These are phyloP conservation scores for Blastobotrys muscicola DNA, from an alignment of 805 yeast species.

Conservation along the genomic window DNA sequence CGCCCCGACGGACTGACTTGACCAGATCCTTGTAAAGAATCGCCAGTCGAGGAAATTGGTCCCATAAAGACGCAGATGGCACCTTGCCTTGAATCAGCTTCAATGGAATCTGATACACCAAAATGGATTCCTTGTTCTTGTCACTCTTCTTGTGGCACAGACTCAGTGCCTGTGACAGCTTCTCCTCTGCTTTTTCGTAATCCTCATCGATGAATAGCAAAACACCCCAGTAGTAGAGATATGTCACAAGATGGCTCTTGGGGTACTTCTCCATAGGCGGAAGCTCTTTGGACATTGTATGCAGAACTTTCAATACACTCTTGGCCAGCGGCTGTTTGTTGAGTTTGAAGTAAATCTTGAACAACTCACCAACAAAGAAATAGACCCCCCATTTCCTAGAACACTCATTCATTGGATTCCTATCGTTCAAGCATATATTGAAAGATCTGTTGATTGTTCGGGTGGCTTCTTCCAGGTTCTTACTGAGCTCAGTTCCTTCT, in stretches of 20 bases:
- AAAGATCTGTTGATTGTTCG: slow-evolving; percentile 62
- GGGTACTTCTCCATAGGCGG: slow-evolving; percentile 40
- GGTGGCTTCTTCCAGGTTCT: slow-evolving; percentile 44
- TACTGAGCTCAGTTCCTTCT: neutral
- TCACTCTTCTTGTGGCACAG: slow-evolving; percentile 23
- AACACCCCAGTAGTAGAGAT: slow-evolving; percentile 60
- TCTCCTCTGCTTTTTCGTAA: slow-evolving; percentile 39
- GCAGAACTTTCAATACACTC: slow-evolving; percentile 61
- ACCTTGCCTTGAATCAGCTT: slow-evolving; percentile 36
- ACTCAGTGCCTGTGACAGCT: slow-evolving; percentile 43
- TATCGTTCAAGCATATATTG: slow-evolving; percentile 69
- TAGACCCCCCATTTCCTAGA: slow-evolving; percentile 59
- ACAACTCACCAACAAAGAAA: slow-evolving; percentile 59
- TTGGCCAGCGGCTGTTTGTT: slow-evolving; percentile 64
- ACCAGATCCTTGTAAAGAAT: slow-evolving; percentile 40
- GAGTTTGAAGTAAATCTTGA: slow-evolving; percentile 58
- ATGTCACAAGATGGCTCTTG: slow-evolving; percentile 48
- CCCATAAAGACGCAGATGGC: slow-evolving; percentile 37
- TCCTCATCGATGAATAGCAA: slow-evolving; percentile 59
- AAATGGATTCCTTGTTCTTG: slow-evolving; percentile 36
- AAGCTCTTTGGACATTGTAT: slow-evolving; percentile 40
- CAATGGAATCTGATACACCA: slow-evolving; percentile 56
- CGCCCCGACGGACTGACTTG: slow-evolving; percentile 43
- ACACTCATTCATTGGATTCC: slow-evolving; percentile 39
- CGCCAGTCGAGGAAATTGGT: slow-evolving; percentile 33